Evolutionary conservation across 768 basidiomycete species (phyloP).

Genomic region (Tylopilus rubrobrunneus): DNA sequence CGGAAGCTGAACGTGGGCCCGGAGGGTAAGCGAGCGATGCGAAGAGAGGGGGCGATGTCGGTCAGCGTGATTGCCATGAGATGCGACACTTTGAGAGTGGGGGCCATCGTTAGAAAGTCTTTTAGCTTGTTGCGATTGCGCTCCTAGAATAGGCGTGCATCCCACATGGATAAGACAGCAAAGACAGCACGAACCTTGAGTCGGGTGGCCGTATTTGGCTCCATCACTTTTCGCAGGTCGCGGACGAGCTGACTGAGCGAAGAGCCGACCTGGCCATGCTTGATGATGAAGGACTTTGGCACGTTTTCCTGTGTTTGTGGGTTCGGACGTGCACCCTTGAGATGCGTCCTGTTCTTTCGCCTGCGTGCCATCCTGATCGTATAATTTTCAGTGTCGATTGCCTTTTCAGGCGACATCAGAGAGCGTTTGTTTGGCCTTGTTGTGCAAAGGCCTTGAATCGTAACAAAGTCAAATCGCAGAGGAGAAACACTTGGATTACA

Average conservation of each 20-base stretch:
- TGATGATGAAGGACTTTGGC: conserved; percentile 95
- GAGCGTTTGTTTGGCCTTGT: conserved; percentile 25
- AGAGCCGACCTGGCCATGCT: conserved; percentile 88
- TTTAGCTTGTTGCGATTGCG: conserved; percentile 85
- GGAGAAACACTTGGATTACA: conserved; percentile 2
- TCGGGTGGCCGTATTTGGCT: conserved; percentile 93
- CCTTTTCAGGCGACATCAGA: conserved; percentile 17
- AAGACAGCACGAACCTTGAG: conserved; percentile 57
- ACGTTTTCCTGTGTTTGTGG: conserved; percentile 34
- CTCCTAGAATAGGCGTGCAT: conserved; percentile 56
- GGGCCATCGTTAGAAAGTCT: conserved; percentile 91
- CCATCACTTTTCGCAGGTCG: conserved; percentile 94
- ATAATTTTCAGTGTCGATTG: conserved; percentile 10
- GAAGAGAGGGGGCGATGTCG: conserved; percentile 76
- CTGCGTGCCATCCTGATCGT: conserved; percentile 45
- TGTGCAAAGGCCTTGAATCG: conserved; percentile 7
- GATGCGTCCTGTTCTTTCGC: conserved; percentile 79
- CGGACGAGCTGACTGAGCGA: conserved; percentile 86
- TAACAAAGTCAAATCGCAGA: neutral
- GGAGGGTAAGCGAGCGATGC: conserved; percentile 80
- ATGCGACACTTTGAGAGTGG: conserved; percentile 87
- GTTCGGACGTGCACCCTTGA: conserved; percentile 51
- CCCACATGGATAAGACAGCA: conserved; percentile 1
- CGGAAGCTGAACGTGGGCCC: conserved; percentile 95
- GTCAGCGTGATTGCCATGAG: conserved; percentile 89